Percentiles rank a stretch among this genome's conserved stretches.
phyloP scores from a whole-genome alignment of 2,329 filamentous ascomycete genomes.

The Sporothrix brunneoviolacea region DNA sequence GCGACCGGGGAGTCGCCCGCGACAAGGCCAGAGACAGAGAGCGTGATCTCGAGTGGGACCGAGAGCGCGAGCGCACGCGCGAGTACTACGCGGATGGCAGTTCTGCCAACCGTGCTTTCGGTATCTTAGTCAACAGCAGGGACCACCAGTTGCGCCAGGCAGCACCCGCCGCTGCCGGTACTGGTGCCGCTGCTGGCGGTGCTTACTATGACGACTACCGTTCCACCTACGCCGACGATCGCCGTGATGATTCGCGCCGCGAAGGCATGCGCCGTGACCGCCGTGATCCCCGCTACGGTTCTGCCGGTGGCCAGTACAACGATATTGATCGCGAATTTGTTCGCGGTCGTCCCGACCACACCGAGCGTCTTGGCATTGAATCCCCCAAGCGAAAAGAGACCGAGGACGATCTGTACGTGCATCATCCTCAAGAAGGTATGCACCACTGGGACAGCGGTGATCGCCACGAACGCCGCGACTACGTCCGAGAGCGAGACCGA shows the following conservation, averaged over 20 bases:
- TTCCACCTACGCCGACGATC: conserved; percentile 8
- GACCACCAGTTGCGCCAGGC: conserved; percentile 14
- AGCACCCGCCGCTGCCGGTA: background rate
- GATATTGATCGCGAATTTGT: conserved; percentile 4
- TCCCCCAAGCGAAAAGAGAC: conserved; percentile 7
- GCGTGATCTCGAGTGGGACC: conserved; percentile 17
- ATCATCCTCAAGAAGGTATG: conserved; percentile 13
- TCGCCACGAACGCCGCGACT: conserved; percentile 3
- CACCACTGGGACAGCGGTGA: conserved; percentile 12
- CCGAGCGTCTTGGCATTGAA: conserved; percentile 12
- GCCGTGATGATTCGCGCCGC: no score
- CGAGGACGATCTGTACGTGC: conserved; percentile 16
- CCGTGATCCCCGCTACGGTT: background rate
- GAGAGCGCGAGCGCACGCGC: conserved; percentile 6
- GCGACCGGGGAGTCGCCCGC: background rate
- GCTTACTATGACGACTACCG: conserved; percentile 10
- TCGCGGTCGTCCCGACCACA: conserved; percentile 1
- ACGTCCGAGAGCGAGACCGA: background rate
- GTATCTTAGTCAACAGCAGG: conserved; percentile 17
- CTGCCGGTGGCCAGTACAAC: background rate
- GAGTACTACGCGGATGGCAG: conserved; percentile 19
- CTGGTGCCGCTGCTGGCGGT: background rate
- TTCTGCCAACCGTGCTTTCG: conserved; percentile 14
- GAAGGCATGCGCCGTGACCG: conserved; percentile 6
- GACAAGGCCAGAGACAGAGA: conserved; percentile 20